phyloP scores from a whole-genome alignment of 306 rosid genomes.

The Cicer cuneatum region DNA sequence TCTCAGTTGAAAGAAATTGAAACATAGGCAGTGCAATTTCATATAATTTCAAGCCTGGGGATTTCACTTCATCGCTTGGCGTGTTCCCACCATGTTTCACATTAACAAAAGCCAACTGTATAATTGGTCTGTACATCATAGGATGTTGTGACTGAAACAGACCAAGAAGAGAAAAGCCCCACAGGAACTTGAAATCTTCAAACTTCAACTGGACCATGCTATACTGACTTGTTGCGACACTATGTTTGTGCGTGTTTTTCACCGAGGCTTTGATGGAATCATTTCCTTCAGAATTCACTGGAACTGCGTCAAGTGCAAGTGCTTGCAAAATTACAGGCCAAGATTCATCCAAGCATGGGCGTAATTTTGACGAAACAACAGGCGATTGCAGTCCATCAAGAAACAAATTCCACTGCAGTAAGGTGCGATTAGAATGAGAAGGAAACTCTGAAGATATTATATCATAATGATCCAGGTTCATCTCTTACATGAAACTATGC shows the following conservation, averaged over 20 bases:
- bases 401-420: slow-evolving; percentile 83
- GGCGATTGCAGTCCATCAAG: slow-evolving; percentile 94
- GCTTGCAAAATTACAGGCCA: slow-evolving; percentile 99
- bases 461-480: slow-evolving; percentile 12
- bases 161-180: slow-evolving; percentile 90
- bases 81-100: slow-evolving; percentile 53
- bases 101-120: slow-evolving; percentile 54
- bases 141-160: slow-evolving; percentile 73
- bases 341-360: slow-evolving; percentile 88
- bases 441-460: slow-evolving; percentile 32
- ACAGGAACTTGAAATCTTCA: slow-evolving; percentile 77
- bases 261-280: slow-evolving; percentile 47
- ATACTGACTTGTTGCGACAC: slow-evolving; percentile 62
- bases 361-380: slow-evolving; percentile 74
- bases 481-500: slow-evolving; percentile 39
- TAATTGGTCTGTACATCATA: slow-evolving; percentile 57
- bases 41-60: slow-evolving; percentile 63
- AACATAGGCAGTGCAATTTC: slow-evolving; percentile 84
- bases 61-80: slow-evolving; percentile 54
- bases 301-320: slow-evolving; percentile 90
- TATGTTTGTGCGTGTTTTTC: slow-evolving; percentile 46
- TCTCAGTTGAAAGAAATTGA: slow-evolving; percentile 76
- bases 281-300: slow-evolving; percentile 62
- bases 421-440: slow-evolving; percentile 42
- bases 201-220: slow-evolving; percentile 82